phyloP scores from a whole-genome alignment of 208 protist genomes.

The Wallacemonas sp. region DNA sequence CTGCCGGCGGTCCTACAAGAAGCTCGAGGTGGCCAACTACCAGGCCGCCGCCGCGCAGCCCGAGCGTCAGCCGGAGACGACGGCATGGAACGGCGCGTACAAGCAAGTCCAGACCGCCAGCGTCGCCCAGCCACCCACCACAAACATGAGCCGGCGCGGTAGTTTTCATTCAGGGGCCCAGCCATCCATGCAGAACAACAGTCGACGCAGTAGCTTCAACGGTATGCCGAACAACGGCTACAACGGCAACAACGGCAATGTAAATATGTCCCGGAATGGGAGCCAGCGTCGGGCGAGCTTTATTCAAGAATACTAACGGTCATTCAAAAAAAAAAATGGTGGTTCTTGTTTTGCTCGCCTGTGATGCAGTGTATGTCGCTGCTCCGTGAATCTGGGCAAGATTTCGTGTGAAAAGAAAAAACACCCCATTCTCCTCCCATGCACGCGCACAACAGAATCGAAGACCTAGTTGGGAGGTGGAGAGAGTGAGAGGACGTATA shows the following conservation, averaged over 20 bases:
- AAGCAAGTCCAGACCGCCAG: not conserved
- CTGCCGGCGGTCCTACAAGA: slow-evolving; percentile 5
- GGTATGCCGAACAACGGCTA: not conserved
- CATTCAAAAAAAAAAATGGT: not conserved
- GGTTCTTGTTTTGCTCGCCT: not conserved
- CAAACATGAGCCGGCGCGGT: not conserved
- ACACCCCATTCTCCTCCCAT: no score
- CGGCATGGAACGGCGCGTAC: not conserved
- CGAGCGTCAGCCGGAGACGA: not conserved
- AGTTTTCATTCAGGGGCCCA: not conserved
- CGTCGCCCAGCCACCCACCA: no score
- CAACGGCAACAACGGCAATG: slow-evolving; percentile 7
- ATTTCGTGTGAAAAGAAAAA: no score
- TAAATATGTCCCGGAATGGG: not conserved
- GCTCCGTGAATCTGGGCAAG: no score
- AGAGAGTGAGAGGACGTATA: no score
- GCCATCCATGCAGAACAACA: not conserved
- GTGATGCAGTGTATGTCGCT: no score
- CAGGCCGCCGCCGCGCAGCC: not conserved
- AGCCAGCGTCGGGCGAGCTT: slow-evolving; percentile 10
- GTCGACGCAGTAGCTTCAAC: slow-evolving; percentile 7
- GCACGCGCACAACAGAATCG: no score
- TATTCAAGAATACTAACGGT: not conserved
- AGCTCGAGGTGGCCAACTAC: not conserved
- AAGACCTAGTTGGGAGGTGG: no score